Evolutionary conservation across 75 land plant species (phyloP).

Genomic region (Pinus albicaulis): DNA sequence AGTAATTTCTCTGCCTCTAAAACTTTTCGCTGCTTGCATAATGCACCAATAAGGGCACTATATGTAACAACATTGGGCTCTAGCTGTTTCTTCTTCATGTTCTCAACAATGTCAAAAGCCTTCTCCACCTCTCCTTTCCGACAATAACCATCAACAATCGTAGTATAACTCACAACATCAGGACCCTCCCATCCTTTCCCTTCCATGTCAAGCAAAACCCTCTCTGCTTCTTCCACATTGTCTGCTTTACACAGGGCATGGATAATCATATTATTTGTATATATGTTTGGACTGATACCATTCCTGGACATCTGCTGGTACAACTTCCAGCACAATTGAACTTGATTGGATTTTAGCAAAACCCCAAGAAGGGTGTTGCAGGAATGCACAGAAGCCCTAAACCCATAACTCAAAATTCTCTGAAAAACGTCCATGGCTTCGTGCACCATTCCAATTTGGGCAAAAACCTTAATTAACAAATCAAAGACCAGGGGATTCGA

Average conservation of each 20-base stretch:
- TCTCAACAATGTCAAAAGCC: slow-evolving; percentile 57
- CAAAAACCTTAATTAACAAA: slow-evolving; percentile 47
- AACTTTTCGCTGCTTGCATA: slow-evolving; percentile 56
- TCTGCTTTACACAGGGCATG: slow-evolving; percentile 33
- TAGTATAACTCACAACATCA: slow-evolving; percentile 74
- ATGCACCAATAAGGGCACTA: slow-evolving; percentile 51
- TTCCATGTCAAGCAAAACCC: slow-evolving; percentile 55
- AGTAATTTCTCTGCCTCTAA: slow-evolving; percentile 57
- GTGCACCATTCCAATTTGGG: slow-evolving; percentile 26
- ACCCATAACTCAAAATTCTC: slow-evolving; percentile 45
- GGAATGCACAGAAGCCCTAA: slow-evolving; percentile 48
- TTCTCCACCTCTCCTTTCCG: slow-evolving; percentile 37
- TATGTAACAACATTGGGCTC: slow-evolving; percentile 68
- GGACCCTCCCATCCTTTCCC: slow-evolving; percentile 23
- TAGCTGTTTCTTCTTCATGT: slow-evolving; percentile 68
- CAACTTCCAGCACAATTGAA: slow-evolving; percentile 10
- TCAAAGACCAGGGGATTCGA: slow-evolving; percentile 59
- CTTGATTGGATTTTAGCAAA: slow-evolving; percentile 14
- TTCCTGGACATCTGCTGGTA: slow-evolving; percentile 29
- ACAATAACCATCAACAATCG: slow-evolving; percentile 60
- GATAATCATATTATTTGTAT: slow-evolving; percentile 46
- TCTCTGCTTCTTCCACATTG: slow-evolving; percentile 54
- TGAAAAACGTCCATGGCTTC: slow-evolving; percentile 42
- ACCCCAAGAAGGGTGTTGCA: slow-evolving; percentile 42
- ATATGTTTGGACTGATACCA: slow-evolving; percentile 40